Evolutionary conservation across 2,329 filamentous ascomycete genomes (phyloP), one percentile per base, ranked within the genome.

Genomic region (Aspergillus eucalypticola): DNA sequence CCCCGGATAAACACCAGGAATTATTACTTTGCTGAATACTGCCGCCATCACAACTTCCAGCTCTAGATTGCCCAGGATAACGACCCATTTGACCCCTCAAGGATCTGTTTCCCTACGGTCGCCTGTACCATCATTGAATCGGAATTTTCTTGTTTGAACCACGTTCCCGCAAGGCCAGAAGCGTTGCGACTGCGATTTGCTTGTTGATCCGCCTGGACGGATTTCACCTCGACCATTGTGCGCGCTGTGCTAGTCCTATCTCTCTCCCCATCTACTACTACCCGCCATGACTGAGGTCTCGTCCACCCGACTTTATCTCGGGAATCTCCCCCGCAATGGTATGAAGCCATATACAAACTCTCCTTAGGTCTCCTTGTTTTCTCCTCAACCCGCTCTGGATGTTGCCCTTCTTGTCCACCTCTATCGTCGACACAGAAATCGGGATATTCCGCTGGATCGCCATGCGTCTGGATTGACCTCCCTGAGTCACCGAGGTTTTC

Each of bases 271-370:
- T 23, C 21, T 19, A 38, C 39, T 65, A 62, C 59, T 67, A 71
- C 64, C 67, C 41, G 21, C 41, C 70, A 92, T 92, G 86, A 89
- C 87, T 73, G 92, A 96, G 82, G 94, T 97, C 69, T 96, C 92
- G 66, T 90, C 90, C 69, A 98, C 94, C 75, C 88, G 95, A 82
- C 90, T 98, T 70, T 99, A 98, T 83, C 84, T 98, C 82, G 94
- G 94, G 80, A 98, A 98, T 82, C 89, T 99, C 78, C 94, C 95
- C 79, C 91, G 92, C 80, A 92, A 91, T 84, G 92, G 93, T 96
- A 88, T 82, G 89, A 75, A 73, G 71, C 69, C 70, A 67, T 71
- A 69, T 67, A 68, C 70, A 68, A 71, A 68, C 67, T 65, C 64
- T 68, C 61, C 64, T 55, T 65, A 68, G 63, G 65, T 63, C 63